Conservation (phyloP, 108 stramenopile species). For the Skeletonema costatum region DNA sequence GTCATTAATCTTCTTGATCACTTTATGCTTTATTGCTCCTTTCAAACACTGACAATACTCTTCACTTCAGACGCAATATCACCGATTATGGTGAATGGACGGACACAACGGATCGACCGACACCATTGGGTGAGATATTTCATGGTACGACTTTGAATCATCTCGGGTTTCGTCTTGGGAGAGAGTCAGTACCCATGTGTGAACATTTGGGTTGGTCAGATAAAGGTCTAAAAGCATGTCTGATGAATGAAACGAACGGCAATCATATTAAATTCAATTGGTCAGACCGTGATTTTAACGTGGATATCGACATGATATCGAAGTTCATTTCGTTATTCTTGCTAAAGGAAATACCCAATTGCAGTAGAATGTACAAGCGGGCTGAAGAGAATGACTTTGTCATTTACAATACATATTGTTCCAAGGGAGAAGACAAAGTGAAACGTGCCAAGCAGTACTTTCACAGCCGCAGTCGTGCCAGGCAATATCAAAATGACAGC, state of each 20-base stretch:
- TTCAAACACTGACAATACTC: not conserved
- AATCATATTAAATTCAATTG: slow-evolving; percentile 8
- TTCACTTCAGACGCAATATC: slow-evolving; percentile 4
- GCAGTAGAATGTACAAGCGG: not conserved
- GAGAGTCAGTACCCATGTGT: slow-evolving; percentile 11
- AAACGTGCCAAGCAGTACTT: no score
- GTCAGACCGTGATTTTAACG: slow-evolving; percentile 11
- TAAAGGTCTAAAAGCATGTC: not conserved
- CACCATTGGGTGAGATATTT: slow-evolving; percentile 45
- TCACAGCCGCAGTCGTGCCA: no score
- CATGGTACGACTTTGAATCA: slow-evolving; percentile 42
- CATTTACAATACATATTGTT: slow-evolving; percentile 32
- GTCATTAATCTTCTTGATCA: no score
- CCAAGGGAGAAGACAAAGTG: not conserved
- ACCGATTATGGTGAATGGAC: slow-evolving; percentile 15
- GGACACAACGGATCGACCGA: slow-evolving; percentile 15
- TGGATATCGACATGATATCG: slow-evolving; percentile 3
- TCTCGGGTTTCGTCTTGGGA: slow-evolving; percentile 10
- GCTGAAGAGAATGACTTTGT: slow-evolving; percentile 23
- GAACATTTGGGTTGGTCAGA: slow-evolving; percentile 23
- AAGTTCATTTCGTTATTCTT: slow-evolving; percentile 26
- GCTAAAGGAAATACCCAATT: not conserved
- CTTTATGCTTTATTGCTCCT: no score
- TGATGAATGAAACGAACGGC: slow-evolving; percentile 1
- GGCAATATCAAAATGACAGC: no score